phyloP scores from a whole-genome alignment of 805 yeast genomes.

The Nakazawaea anatomiae region DNA sequence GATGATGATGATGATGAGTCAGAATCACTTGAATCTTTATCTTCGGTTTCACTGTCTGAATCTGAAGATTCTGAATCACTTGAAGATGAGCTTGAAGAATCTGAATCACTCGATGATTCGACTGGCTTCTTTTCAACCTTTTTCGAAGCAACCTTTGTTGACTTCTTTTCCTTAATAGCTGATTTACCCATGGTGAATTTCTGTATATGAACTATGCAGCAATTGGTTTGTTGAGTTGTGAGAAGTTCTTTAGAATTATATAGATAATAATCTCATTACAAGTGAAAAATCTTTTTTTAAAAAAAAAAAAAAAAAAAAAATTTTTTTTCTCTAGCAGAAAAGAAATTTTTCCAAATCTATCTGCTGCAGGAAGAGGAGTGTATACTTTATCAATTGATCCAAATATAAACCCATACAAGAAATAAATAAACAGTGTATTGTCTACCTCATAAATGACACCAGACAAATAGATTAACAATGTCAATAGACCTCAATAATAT shows the following conservation, averaged over 20 bases:
- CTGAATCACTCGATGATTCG: conserved; percentile 6
- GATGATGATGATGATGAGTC: conserved; percentile 11
- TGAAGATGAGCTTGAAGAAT: conserved; percentile 10
- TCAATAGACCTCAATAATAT: background rate
- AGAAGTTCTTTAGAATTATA: no score
- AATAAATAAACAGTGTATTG: background rate
- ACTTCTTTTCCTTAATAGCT: conserved; percentile 18
- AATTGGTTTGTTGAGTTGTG: no score
- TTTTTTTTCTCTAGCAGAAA: background rate
- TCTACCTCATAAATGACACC: background rate
- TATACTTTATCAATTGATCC: background rate
- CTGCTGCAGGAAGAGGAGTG: background rate
- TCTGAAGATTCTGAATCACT: conserved; percentile 10
- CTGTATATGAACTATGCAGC: background rate
- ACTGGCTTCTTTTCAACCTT: conserved; percentile 16
- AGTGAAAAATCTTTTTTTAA: background rate
- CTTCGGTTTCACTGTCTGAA: conserved; percentile 10
- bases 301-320: background rate
- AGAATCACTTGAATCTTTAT: conserved; percentile 11
- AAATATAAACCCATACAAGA: no score
- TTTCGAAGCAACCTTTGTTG: conserved; percentile 14
- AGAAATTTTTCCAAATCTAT: background rate
- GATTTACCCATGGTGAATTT: conserved; percentile 20
- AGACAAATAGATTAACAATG: background rate
- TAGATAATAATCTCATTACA: no score